Conservation (phyloP, 2,329 filamentous ascomycete species). For the Ophiostoma triangulosporum region DNA sequence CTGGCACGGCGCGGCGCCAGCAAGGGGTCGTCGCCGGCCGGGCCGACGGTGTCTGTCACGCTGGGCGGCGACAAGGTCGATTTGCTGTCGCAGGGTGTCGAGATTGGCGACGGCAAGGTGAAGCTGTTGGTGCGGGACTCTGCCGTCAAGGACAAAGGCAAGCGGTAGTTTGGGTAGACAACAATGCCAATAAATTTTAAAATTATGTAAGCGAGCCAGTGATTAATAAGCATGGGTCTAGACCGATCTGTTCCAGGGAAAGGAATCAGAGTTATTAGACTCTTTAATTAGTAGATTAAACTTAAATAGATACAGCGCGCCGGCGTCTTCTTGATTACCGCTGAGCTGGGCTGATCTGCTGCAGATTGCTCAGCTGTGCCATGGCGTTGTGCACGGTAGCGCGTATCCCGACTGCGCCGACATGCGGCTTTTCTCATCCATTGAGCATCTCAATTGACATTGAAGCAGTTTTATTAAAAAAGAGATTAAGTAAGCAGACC, state of each 20-base stretch:
- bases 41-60: constrained; percentile 7
- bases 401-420: too few species aligned
- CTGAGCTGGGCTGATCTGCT: too few species aligned
- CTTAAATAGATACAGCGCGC: too few species aligned
- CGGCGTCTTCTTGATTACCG: too few species aligned
- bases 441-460: too few species aligned
- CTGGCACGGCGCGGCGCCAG: constrained; percentile 22
- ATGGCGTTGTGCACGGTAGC: too few species aligned
- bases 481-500: too few species aligned
- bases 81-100: constrained; percentile 50
- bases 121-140: constrained; percentile 46
- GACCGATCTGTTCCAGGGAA: not conserved
- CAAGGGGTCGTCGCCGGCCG: not conserved
- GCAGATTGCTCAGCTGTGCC: too few species aligned
- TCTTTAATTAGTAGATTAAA: too few species aligned
- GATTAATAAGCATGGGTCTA: not conserved
- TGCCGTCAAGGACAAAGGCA: constrained; percentile 12
- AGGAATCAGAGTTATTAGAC: not conserved
- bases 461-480: too few species aligned
- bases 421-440: too few species aligned
- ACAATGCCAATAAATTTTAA: not conserved
- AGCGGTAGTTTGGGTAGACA: not conserved
- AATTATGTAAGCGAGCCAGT: not conserved
- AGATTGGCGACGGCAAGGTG: constrained; percentile 55
- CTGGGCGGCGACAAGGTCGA: constrained; percentile 32